Evolutionary conservation across 192 early-diverging fungal genomes (phyloP).

Genomic region (Lobosporangium transversale): DNA sequence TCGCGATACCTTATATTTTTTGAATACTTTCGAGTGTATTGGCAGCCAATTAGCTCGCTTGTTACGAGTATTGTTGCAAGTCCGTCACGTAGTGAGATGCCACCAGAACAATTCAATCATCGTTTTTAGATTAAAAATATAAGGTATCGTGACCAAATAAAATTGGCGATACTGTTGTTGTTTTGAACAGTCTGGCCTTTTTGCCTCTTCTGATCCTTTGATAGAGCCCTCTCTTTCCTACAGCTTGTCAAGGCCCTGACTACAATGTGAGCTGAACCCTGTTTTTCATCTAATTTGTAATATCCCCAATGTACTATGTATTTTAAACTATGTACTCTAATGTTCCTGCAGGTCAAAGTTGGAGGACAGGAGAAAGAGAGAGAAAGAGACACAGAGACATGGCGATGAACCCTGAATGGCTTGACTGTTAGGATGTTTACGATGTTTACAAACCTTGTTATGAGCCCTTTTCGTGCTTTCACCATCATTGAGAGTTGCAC

Average conservation of each 20-base stretch:
- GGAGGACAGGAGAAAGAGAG: neutral
- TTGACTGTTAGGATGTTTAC: neutral
- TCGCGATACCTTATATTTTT: too few species aligned
- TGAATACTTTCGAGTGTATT: neutral
- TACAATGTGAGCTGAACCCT: too few species aligned
- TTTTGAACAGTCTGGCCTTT: slow-evolving; percentile 6
- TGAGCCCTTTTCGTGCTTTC: neutral
- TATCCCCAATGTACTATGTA: neutral
- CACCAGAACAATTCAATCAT: too few species aligned
- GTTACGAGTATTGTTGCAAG: neutral
- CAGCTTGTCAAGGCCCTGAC: too few species aligned
- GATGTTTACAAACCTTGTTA: neutral
- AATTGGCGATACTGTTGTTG: neutral
- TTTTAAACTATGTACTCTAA: neutral
- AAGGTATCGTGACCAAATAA: too few species aligned
- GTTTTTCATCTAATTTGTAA: neutral
- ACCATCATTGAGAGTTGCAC: neutral
- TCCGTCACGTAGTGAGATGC: neutral
- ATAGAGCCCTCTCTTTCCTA: neutral
- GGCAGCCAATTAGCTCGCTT: neutral
- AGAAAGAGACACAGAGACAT: neutral
- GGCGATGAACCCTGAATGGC: neutral
- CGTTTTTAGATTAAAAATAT: too few species aligned
- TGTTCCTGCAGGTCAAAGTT: neutral
- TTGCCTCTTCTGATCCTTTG: slow-evolving; percentile 2